Percentiles rank a stretch among this genome's conserved stretches.
These are phyloP conservation scores for Chalara sp. DNA, from an alignment of 2,329 filamentous ascomycete species.

Conservation along the genomic window DNA sequence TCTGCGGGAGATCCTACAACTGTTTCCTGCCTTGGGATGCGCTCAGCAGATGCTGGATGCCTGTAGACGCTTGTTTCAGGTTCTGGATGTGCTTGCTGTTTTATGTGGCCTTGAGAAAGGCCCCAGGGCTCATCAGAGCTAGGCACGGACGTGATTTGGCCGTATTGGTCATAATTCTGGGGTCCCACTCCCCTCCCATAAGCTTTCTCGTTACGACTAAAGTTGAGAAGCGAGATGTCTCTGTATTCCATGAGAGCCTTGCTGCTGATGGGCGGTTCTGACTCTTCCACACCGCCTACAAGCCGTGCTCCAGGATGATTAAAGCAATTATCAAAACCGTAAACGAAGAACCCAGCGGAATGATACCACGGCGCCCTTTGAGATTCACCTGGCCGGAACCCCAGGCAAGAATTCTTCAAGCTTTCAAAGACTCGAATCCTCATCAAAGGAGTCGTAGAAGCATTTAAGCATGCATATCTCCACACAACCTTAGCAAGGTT, in stretches of 20 bases:
- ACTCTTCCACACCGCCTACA: neutral
- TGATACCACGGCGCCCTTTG: slow-evolving; percentile 1
- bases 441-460: slow-evolving; percentile 20
- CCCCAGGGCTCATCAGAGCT: too few relatives aligned
- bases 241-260: neutral
- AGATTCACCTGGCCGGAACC: neutral
- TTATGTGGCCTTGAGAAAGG: too few relatives aligned
- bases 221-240: too few relatives aligned
- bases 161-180: too few relatives aligned
- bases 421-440: slow-evolving; percentile 10
- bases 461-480: slow-evolving; percentile 37
- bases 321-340: slow-evolving; percentile 1
- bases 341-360: slow-evolving; percentile 7
- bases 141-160: too few relatives aligned
- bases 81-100: too few relatives aligned
- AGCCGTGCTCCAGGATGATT: neutral
- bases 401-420: slow-evolving; percentile 1
- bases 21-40: too few relatives aligned
- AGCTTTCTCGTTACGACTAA: too few relatives aligned
- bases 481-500: slow-evolving; percentile 40
- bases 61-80: too few relatives aligned
- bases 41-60: too few relatives aligned
- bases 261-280: neutral
- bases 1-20: too few relatives aligned
- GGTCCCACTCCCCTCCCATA: too few relatives aligned